Evolutionary conservation across 306 rosid genomes (phyloP), one percentile per base, ranked within the genome.

Genomic region (Gastrolobium villosum): DNA sequence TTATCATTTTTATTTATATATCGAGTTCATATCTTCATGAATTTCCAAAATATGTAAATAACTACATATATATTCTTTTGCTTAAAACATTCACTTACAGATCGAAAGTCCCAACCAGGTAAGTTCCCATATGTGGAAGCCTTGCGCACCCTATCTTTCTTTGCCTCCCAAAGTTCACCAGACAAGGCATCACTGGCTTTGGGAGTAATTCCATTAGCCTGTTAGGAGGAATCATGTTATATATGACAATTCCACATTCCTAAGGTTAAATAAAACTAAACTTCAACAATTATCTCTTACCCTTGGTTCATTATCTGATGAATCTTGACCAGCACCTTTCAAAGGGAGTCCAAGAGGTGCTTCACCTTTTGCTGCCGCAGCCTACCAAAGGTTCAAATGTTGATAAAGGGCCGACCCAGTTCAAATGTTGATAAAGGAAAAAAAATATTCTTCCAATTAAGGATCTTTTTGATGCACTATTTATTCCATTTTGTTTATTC

Each of bases 331-430:
- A 54, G 98, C 94, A 81, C 98, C 98, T 88, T 93, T 96, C 81
- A 93, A 84, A 69, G 99, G 99, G 39, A 96, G 98, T 79, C 99
- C 98, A 81, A 90, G 91, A 81, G 99, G 99, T 72, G 99, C 99
- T 87, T 96, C 99, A 20, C 99, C 99, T 83, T 96, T 96, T 5
- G 98, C 98, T 60, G 99, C 99, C 13, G 99, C 99, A 61, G 99
- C 99, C 99, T 96, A 88, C 62, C 70, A 75, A 82, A 79, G 70
- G 53, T 60, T 62, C 69, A 82, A 81, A 81, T 65, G 79, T 76
- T 59, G 52, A 45, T 59, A 65, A 7, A n/a, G n/a, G n/a, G n/a
- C n/a, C n/a, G n/a, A n/a, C n/a, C n/a, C n/a, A n/a, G 53, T 60
- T 62, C 69, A 82, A 81, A 81, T 65, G 79, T 76, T 59, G 52